A percentile compares a stretch with the other conserved stretches of the same genome.
Conservation (phyloP, 2,329 filamentous ascomycete species). For the Zymoseptoria crescenta region DNA sequence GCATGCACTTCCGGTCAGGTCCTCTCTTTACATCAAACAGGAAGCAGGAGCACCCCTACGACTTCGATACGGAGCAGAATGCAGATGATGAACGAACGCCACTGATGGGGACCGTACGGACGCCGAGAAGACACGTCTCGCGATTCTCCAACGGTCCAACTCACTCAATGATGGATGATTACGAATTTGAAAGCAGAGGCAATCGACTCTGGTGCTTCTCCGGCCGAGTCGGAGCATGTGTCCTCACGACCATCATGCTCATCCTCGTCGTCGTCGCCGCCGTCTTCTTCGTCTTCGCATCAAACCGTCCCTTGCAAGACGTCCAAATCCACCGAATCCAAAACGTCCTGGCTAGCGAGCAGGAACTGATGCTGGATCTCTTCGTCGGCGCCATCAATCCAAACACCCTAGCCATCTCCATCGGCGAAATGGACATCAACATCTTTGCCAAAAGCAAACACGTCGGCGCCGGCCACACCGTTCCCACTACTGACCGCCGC, state of each 20-base stretch:
- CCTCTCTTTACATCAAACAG: slow-evolving; percentile 34
- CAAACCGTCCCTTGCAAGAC: slow-evolving; percentile 75
- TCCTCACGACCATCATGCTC: slow-evolving; percentile 75
- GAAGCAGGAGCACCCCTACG: slow-evolving; percentile 57
- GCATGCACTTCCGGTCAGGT: slow-evolving; percentile 34
- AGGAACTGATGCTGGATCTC: slow-evolving; percentile 91
- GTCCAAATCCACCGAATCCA: slow-evolving; percentile 73
- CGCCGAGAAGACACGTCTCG: slow-evolving; percentile 9
- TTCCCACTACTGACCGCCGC: slow-evolving; percentile 4
- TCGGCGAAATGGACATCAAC: slow-evolving; percentile 81
- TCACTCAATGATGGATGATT: slow-evolving; percentile 33
- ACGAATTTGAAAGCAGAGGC: slow-evolving; percentile 34
- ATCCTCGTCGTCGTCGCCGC: slow-evolving; percentile 75
- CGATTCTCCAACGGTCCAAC: slow-evolving; percentile 47
- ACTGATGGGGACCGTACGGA: slow-evolving; percentile 46
- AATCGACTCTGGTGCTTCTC: slow-evolving; percentile 15
- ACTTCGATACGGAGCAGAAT: slow-evolving; percentile 70
- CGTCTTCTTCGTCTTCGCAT: slow-evolving; percentile 82
- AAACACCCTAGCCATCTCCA: slow-evolving; percentile 80
- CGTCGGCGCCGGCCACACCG: slow-evolving; percentile 46
- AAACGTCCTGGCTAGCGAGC: slow-evolving; percentile 86
- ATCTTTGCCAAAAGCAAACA: slow-evolving; percentile 92
- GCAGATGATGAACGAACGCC: slow-evolving; percentile 83
- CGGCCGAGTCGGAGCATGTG: slow-evolving; percentile 73
- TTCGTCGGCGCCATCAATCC: slow-evolving; percentile 84